A percentile compares a stretch with the other conserved stretches of the same genome.
phyloP scores from a whole-genome alignment of 257 asterid species.

The Lantana camara region DNA sequence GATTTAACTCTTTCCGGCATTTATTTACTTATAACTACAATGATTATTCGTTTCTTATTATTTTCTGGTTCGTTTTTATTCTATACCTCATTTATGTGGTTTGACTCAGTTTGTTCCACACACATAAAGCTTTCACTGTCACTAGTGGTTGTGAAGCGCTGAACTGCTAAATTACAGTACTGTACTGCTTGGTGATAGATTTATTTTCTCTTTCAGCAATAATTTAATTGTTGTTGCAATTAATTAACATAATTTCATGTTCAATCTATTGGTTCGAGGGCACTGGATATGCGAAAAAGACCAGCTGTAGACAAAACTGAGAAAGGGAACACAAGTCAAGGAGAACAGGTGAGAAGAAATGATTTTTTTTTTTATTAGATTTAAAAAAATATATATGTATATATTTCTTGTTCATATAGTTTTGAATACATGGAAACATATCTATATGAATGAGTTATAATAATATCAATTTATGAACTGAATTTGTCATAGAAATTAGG shows the following conservation, averaged over 20 bases:
- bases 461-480: background rate
- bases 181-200: too few species aligned
- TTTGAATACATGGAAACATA: background rate
- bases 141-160: too few species aligned
- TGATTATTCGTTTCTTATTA: background rate
- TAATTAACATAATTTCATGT: background rate
- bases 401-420: background rate
- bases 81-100: too few species aligned
- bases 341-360: constrained; percentile 25
- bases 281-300: background rate
- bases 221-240: background rate
- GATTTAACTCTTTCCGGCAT: background rate
- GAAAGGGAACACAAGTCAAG: background rate
- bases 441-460: background rate
- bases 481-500: constrained; percentile 29
- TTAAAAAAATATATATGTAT: too few species aligned
- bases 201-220: too few species aligned
- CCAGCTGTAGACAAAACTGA: constrained; percentile 11
- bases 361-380: background rate
- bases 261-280: background rate
- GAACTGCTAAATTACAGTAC: too few species aligned
- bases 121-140: too few species aligned
- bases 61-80: too few species aligned
- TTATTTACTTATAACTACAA: background rate
- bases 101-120: too few species aligned